Base-by-base conservation (phyloP, 2,329 filamentous ascomycete species). In the Arthrobotrys conoides region DNA sequence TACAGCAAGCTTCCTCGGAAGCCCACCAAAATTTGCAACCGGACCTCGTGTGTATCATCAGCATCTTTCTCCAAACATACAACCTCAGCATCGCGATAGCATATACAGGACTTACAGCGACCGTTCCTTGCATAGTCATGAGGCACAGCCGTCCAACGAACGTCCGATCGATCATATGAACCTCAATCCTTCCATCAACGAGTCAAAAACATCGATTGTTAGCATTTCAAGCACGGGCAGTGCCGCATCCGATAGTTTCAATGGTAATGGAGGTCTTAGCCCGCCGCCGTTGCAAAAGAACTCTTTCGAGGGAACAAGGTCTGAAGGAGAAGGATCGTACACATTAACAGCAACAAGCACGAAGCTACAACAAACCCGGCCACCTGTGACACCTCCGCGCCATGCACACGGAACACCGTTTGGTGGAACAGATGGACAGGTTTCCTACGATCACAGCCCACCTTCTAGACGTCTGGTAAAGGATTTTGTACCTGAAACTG, bases 41-140 rank as follows among this genome's bases (percentile, higher is more conserved):
- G 75, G 75, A 3, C 75, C 75, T n/a, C 75, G 75, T 33, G 75
- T 78, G n/a, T 78, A 78, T 22, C 69, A 78, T 16, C 75, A 78
- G 27, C 55, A 68, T 44, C 51, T 64, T 48, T 57, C 61, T 12
- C 30, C 68, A 33, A 71, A 53, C 6, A 53, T 41, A 10, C 27
- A 64, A n/a, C 51, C 53, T 12, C 68, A 63, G 20, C 68, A 72
- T 33, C 41, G 36, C 12, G 75, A 78, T 20, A 63, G 64, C 36
- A 53, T 78, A n/a, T 33, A 20, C 3, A 41, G 55, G 5, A 68
- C 63, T n/a, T 72, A 78, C 41, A 72, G 75, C 24, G 75, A 78
- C 30, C 68, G 75, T 41, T 72, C 68, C 10, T 55, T 69, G 20
- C 68, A 65, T 22, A 69, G 64, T 20, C 48, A 30, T 27, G 49